Percentiles rank a stretch among this genome's conserved stretches.
phyloP scores from a whole-genome alignment of 139 green algal species.

The Chlamydomonas sphaeroides region DNA sequence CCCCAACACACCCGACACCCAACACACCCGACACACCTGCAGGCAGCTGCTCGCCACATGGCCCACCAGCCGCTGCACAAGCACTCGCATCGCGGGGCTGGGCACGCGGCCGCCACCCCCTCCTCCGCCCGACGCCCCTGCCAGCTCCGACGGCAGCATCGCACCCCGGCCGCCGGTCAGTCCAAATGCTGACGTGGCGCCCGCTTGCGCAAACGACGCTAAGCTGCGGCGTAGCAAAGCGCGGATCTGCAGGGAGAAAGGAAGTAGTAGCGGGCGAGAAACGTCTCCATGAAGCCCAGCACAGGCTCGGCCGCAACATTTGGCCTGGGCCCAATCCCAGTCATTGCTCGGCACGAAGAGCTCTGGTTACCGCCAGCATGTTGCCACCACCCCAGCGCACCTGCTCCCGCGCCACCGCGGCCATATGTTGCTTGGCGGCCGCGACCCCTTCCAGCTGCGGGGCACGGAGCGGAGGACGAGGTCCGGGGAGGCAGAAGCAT shows the following conservation, averaged over 20 bases:
- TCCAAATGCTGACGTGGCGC: background rate
- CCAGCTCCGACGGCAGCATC: background rate
- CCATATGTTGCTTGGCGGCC: constrained; percentile 28
- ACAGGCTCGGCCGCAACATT: background rate
- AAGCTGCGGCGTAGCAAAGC: constrained; percentile 5
- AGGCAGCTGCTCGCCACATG: constrained; percentile 13
- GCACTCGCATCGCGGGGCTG: constrained; percentile 8
- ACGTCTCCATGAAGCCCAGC: background rate
- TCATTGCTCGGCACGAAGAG: no score
- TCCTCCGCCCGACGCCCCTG: background rate
- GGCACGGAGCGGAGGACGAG: no score
- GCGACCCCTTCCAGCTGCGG: constrained; percentile 34
- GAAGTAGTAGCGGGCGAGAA: no score
- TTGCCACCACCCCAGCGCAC: constrained; percentile 8
- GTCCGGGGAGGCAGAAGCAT: no score
- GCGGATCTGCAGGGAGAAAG: constrained; percentile 31
- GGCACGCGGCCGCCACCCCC: background rate
- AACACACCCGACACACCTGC: no score
- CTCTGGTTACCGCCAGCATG: no score
- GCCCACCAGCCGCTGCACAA: constrained; percentile 30
- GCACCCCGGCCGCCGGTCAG: background rate
- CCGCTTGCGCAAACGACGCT: background rate
- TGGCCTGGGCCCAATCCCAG: no score
- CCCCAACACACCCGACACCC: no score
- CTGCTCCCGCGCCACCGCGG: background rate